Evolutionary conservation across 2,329 filamentous ascomycete genomes (phyloP).

Genomic region (Sordariomycetes sp.): DNA sequence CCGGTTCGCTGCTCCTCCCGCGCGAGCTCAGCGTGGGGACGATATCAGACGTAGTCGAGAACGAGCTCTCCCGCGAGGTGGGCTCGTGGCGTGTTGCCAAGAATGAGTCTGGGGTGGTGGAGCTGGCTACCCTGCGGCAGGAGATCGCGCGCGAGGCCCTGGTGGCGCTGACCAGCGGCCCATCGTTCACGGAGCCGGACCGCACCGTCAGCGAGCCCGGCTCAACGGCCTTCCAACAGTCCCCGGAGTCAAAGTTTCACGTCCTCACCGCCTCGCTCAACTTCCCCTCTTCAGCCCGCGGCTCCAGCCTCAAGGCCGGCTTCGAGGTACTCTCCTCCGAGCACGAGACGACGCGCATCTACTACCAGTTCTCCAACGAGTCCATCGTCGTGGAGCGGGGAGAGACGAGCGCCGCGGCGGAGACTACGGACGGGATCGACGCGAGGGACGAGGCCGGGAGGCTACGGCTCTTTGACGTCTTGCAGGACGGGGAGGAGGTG

Average conservation of each 20-base stretch:
- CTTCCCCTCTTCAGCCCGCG: constrained; percentile 22
- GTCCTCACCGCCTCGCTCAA: constrained; percentile 23
- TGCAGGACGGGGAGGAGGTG: constrained; percentile 13
- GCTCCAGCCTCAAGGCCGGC: constrained; percentile 23
- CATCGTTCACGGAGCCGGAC: constrained; percentile 12
- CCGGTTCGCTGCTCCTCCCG: constrained; percentile 27
- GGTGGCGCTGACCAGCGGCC: constrained; percentile 17
- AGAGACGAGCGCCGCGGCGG: constrained; percentile 26
- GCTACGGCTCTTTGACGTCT: constrained; percentile 27
- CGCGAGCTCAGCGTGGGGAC: constrained; percentile 28
- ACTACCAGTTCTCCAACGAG: constrained; percentile 33
- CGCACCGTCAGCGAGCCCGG: constrained; percentile 7
- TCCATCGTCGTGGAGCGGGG: constrained; percentile 27
- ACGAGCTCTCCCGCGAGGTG: constrained; percentile 23
- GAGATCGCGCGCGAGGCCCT: constrained; percentile 24
- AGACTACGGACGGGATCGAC: constrained; percentile 24
- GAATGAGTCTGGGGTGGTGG: constrained; percentile 19
- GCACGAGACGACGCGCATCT: constrained; percentile 27
- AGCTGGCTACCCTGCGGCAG: constrained; percentile 24
- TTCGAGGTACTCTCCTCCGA: constrained; percentile 27
- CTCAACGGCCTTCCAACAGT: neutral
- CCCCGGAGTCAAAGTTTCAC: constrained; percentile 22
- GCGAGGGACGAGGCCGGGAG: constrained; percentile 23
- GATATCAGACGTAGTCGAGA: constrained; percentile 27
- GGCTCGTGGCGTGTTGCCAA: constrained; percentile 25